Conservation (phyloP, 495 filamentous ascomycete species). For the Paragyromitra xinjiangensis region DNA sequence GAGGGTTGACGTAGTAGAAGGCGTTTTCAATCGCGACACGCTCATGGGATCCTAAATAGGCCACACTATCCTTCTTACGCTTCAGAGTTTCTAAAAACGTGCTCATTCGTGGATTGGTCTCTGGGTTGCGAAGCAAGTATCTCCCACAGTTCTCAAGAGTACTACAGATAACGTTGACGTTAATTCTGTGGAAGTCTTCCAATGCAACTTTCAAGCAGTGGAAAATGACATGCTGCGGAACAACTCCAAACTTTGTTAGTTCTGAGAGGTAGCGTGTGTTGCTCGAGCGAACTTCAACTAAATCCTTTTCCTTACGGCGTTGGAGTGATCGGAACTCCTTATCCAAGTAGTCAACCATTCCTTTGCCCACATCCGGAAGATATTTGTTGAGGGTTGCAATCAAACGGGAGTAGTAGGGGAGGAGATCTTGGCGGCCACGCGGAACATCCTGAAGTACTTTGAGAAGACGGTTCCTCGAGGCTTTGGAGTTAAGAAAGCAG, state of each 20-base stretch:
- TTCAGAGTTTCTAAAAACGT: conserved; percentile 94
- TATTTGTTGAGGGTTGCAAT: conserved; percentile 93
- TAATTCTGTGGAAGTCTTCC: conserved; percentile 97
- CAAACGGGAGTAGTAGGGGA: conserved; percentile 89
- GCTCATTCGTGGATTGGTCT: conserved; percentile 89
- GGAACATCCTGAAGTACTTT: conserved; percentile 94
- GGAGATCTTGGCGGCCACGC: conserved; percentile 89
- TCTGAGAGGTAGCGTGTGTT: conserved; percentile 98
- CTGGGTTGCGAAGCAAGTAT: conserved; percentile 91
- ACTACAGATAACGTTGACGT: conserved; percentile 97
- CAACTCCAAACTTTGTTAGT: conserved; percentile 96
- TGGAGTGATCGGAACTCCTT: conserved; percentile 97
- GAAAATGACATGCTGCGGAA: conserved; percentile 98
- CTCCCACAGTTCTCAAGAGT: conserved; percentile 97
- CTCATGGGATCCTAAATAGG: conserved; percentile 88
- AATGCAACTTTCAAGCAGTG: conserved; percentile 97
- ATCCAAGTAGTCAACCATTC: conserved; percentile 91
- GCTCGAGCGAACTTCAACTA: conserved; percentile 90
- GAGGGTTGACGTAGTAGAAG: conserved; percentile 96
- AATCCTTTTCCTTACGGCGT: conserved; percentile 96
- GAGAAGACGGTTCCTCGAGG: conserved; percentile 89
- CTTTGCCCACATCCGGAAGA: conserved; percentile 89
- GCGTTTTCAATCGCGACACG: conserved; percentile 99
- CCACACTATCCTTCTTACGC: conserved; percentile 94
- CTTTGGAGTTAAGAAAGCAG: conserved; percentile 98